Percentiles rank a stretch among this genome's conserved stretches.
Conservation (phyloP, 495 filamentous ascomycete genomes). For the Penicillium turbatum region DNA sequence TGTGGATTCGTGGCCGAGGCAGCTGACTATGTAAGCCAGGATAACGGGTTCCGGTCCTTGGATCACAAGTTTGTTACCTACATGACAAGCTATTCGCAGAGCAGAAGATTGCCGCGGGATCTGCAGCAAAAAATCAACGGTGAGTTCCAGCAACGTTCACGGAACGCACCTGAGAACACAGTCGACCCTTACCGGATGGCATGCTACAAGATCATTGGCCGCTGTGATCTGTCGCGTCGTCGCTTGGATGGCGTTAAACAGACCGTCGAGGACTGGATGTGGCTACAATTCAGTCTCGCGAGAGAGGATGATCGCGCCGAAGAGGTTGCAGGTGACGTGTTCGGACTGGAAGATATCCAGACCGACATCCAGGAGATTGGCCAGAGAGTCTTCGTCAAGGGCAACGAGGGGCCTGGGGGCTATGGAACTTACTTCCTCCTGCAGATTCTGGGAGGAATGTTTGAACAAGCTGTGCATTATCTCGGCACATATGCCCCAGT, state of each 20-base stretch:
- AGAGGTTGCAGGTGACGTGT: slow-evolving; percentile 82
- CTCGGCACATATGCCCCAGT: slow-evolving; percentile 85
- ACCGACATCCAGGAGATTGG: slow-evolving; percentile 83
- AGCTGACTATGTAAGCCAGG: slow-evolving; percentile 74
- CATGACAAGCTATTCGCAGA: slow-evolving; percentile 72
- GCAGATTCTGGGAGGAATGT: slow-evolving; percentile 86
- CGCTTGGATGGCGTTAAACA: slow-evolving; percentile 76
- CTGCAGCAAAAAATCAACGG: slow-evolving; percentile 80
- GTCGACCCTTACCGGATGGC: slow-evolving; percentile 95
- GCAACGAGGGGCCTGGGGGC: slow-evolving; percentile 64
- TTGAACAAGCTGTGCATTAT: slow-evolving; percentile 88
- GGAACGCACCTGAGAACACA: slow-evolving; percentile 78
- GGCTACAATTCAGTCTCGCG: slow-evolving; percentile 90
- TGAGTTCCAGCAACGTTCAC: slow-evolving; percentile 79
- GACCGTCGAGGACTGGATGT: slow-evolving; percentile 91
- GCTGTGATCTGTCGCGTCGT: slow-evolving; percentile 79
- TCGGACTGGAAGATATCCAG: slow-evolving; percentile 82
- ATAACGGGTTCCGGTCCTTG: slow-evolving; percentile 78
- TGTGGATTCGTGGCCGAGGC: slow-evolving; percentile 81
- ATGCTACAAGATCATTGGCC: slow-evolving; percentile 95
- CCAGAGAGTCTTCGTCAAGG: slow-evolving; percentile 76
- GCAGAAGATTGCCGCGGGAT: slow-evolving; percentile 64
- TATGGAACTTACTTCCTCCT: slow-evolving; percentile 91
- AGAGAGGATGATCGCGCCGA: slow-evolving; percentile 78
- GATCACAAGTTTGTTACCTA: slow-evolving; percentile 90